These are phyloP conservation scores for Ochetophila trinervis DNA, from an alignment of 306 rosid genomes.

Conservation along the genomic window DNA sequence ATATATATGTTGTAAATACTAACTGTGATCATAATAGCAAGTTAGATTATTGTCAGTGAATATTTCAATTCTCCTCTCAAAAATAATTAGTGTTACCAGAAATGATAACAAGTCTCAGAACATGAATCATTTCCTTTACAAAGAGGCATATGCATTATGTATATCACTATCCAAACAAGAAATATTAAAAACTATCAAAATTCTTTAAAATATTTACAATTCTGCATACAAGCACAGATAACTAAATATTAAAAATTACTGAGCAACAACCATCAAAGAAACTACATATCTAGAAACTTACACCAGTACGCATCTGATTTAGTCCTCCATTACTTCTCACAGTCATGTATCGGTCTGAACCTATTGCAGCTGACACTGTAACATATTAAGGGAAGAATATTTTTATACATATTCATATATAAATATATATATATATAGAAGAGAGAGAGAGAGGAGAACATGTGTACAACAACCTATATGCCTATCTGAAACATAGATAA, in stretches of 20 bases:
- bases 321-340: slow-evolving; percentile 91
- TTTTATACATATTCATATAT: not conserved
- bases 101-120: too few relatives aligned
- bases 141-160: too few relatives aligned
- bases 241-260: not conserved
- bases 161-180: not conserved
- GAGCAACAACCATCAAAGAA: slow-evolving; percentile 19
- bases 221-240: not conserved
- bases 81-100: too few relatives aligned
- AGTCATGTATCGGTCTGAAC: slow-evolving; percentile 59
- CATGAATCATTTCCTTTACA: too few relatives aligned
- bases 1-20: too few relatives aligned
- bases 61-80: too few relatives aligned
- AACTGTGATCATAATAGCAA: too few relatives aligned
- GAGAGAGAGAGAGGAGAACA: too few relatives aligned
- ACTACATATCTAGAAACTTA: slow-evolving; percentile 38
- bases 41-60: too few relatives aligned
- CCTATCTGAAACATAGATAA: too few relatives aligned
- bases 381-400: slow-evolving; percentile 12
- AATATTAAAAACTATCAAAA: not conserved
- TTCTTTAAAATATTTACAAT: not conserved
- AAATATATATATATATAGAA: too few relatives aligned
- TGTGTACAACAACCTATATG: too few relatives aligned
- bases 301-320: slow-evolving; percentile 97
- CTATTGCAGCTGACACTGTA: slow-evolving; percentile 52